A percentile compares a stretch with the other conserved stretches of the same genome.
Evolutionary conservation across 2,329 filamentous ascomycete genomes (phyloP).

Genomic region (Colletotrichum karsti): DNA sequence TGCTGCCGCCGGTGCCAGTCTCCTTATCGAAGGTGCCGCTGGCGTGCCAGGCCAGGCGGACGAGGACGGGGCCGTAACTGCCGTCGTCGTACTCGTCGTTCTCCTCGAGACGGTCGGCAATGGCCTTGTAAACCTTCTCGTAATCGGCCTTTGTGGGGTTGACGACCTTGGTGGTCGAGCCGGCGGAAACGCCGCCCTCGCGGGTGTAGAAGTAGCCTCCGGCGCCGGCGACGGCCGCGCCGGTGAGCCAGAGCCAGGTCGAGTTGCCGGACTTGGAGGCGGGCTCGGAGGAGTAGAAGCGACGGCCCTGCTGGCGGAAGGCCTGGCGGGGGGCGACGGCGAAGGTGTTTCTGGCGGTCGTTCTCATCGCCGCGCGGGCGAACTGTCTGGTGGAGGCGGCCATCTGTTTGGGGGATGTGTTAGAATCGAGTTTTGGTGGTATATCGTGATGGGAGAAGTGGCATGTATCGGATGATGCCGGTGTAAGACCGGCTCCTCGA

Average conservation of each 20-base stretch:
- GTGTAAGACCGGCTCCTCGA: background rate
- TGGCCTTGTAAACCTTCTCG: slow-evolving; percentile 92
- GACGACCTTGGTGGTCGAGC: slow-evolving; percentile 59
- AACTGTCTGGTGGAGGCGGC: slow-evolving; percentile 49
- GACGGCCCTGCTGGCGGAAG: slow-evolving; percentile 78
- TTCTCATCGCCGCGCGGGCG: slow-evolving; percentile 66
- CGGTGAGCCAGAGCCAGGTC: slow-evolving; percentile 64
- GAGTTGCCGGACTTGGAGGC: slow-evolving; percentile 58
- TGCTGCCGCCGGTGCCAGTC: slow-evolving; percentile 90
- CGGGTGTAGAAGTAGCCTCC: slow-evolving; percentile 74
- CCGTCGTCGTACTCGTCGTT: slow-evolving; percentile 97
- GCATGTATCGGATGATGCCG: background rate
- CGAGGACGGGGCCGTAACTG: slow-evolving; percentile 90
- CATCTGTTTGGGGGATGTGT: slow-evolving; percentile 8
- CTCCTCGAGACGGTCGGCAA: slow-evolving; percentile 83
- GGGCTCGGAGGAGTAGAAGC: slow-evolving; percentile 80
- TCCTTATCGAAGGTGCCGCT: slow-evolving; percentile 91
- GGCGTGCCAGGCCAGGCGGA: slow-evolving; percentile 93
- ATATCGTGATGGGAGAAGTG: background rate
- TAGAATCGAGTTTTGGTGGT: background rate
- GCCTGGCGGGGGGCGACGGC: slow-evolving; percentile 68
- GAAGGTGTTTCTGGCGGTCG: slow-evolving; percentile 67
- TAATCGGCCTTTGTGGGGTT: slow-evolving; percentile 86
- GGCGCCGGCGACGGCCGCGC: slow-evolving; percentile 65
- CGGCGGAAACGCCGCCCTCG: slow-evolving; percentile 58